Evolutionary conservation across 75 land plant genomes (phyloP).

Genomic region (Selaginella moellendorffii): DNA sequence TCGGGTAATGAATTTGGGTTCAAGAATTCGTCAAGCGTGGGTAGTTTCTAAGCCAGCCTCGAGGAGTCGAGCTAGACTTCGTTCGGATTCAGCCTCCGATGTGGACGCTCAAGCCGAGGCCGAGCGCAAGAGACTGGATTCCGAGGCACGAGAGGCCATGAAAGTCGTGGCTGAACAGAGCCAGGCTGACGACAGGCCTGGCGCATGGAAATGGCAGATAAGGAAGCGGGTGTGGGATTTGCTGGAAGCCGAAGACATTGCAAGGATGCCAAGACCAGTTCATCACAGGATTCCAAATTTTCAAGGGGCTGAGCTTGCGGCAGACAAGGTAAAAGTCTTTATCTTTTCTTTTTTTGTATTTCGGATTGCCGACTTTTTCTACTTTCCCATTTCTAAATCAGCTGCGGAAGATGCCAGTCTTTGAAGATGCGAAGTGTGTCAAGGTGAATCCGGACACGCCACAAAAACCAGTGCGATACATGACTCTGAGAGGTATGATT

Average conservation of each 20-base stretch:
- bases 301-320: conserved; percentile 54
- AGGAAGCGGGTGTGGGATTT: conserved; percentile 81
- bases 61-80: background rate
- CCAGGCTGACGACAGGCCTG: background rate
- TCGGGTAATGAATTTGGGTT: background rate
- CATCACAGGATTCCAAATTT: conserved; percentile 94
- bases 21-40: background rate
- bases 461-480: conserved; percentile 81
- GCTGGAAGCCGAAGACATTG: conserved; percentile 57
- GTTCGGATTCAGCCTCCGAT: background rate
- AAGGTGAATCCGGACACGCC: conserved; percentile 96
- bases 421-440: conserved; percentile 49
- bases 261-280: conserved; percentile 71
- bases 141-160: conserved; percentile 47
- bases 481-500: conserved; percentile 55
- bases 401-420: conserved; percentile 52
- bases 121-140: conserved; percentile 55
- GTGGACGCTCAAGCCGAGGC: conserved; percentile 31
- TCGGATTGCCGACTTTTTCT: too few relatives aligned
- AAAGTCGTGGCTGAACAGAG: conserved; percentile 18
- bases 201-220: conserved; percentile 84
- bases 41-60: background rate
- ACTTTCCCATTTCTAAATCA: too few relatives aligned
- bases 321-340: conserved; percentile 29
- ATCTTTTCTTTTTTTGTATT: background rate